phyloP scores from a whole-genome alignment of 208 protist species.

The Leishmania gerbilli region DNA sequence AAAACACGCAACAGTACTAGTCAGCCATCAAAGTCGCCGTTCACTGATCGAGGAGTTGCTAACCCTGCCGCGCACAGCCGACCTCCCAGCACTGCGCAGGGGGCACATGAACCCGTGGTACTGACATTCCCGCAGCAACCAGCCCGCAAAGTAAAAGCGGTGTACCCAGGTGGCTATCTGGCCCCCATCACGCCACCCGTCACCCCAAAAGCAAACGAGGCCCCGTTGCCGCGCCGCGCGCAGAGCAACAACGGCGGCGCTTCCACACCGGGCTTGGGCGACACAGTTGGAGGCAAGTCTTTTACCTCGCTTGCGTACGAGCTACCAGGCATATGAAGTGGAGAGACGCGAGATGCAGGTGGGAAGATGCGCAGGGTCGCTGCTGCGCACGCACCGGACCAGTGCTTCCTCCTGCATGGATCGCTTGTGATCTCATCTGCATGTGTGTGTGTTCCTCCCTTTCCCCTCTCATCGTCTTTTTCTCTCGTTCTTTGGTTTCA shows the following conservation, averaged over 20 bases:
- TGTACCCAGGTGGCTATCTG: slow-evolving; percentile 12
- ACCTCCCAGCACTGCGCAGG: not conserved
- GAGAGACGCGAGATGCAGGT: too few species aligned
- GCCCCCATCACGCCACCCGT: slow-evolving; percentile 16
- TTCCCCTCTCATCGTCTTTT: not conserved
- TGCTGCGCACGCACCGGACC: not conserved
- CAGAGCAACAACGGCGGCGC: not conserved
- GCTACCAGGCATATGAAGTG: not conserved
- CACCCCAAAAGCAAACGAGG: not conserved
- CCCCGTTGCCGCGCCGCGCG: not conserved
- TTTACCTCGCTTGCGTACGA: not conserved
- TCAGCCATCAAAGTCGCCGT: too few species aligned
- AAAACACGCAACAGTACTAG: not conserved
- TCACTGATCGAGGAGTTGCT: not conserved
- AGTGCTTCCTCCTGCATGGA: not conserved
- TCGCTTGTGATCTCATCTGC: not conserved
- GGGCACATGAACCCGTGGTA: not conserved
- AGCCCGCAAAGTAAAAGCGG: not conserved
- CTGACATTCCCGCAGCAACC: not conserved
- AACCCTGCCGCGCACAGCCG: not conserved
- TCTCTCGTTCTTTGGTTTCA: not conserved
- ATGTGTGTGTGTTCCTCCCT: not conserved
- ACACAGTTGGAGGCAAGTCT: not conserved
- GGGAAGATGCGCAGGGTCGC: not conserved
- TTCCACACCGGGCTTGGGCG: not conserved